Evolutionary conservation across 148 eudicot species (phyloP).

Genomic region (Beta vulgaris): DNA sequence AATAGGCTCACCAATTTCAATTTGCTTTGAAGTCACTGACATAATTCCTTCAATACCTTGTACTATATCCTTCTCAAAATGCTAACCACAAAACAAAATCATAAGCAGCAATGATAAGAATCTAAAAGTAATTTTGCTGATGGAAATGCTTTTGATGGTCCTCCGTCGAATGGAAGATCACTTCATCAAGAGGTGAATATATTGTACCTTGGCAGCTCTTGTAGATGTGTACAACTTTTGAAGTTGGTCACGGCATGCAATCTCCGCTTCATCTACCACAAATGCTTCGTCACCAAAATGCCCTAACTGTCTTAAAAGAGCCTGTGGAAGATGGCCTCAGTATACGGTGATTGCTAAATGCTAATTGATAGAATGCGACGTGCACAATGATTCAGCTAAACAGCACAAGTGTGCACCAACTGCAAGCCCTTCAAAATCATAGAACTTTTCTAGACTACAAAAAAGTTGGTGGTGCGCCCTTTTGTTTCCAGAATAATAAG

Average conservation of each 20-base stretch:
- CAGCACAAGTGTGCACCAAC: too few species aligned
- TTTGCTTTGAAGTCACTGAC: conserved; percentile 65
- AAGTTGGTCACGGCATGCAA: conserved; percentile 50
- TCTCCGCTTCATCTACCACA: conserved; percentile 50
- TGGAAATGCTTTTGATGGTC: background rate
- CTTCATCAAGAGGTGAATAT: background rate
- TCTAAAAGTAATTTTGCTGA: background rate
- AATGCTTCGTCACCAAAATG: conserved; percentile 52
- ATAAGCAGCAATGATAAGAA: conserved; percentile 13
- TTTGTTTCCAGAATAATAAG: too few species aligned
- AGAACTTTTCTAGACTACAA: too few species aligned
- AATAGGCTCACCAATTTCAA: conserved; percentile 55
- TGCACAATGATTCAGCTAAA: background rate
- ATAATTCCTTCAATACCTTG: conserved; percentile 66
- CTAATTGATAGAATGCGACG: conserved; percentile 1
- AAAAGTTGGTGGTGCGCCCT: too few species aligned
- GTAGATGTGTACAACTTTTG: conserved; percentile 68
- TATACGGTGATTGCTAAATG: too few species aligned
- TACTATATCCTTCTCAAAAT: conserved; percentile 71
- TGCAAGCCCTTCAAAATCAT: too few species aligned
- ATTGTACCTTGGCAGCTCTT: conserved; percentile 66
- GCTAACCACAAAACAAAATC: conserved; percentile 41
- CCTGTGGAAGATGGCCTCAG: conserved; percentile 36
- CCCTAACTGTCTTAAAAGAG: conserved; percentile 64
- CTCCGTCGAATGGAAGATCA: background rate